A percentile compares a stretch with the other conserved stretches of the same genome.
These are phyloP conservation scores for Populus hybrid DNA, from an alignment of 441 rosid genomes.

Conservation along the genomic window DNA sequence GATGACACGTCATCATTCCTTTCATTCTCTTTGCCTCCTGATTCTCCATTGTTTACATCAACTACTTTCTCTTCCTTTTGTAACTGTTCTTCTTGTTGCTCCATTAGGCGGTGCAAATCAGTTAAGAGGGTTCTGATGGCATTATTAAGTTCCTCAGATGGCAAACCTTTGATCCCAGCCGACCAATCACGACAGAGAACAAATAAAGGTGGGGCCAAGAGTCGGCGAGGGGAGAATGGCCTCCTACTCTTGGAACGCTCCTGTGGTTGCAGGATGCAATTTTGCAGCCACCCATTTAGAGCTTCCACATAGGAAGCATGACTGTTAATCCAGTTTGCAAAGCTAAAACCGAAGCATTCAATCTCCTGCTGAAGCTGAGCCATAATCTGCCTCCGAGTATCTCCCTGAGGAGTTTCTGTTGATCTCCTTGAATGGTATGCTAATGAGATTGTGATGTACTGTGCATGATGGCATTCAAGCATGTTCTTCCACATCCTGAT, in stretches of 20 bases:
- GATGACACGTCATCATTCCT: conserved; percentile 35
- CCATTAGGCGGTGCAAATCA: conserved; percentile 46
- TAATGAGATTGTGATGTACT: conserved; percentile 86
- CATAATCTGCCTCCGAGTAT: conserved; percentile 41
- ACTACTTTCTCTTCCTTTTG: conserved; percentile 21
- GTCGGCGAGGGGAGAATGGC: conserved; percentile 75
- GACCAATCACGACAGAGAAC: conserved; percentile 79
- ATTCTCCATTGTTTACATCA: conserved; percentile 29
- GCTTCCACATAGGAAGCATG: conserved; percentile 63
- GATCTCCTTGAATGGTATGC: conserved; percentile 73
- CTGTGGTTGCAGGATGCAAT: conserved; percentile 66
- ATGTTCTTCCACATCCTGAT: conserved; percentile 93
- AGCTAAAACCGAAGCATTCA: conserved; percentile 80
- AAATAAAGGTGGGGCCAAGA: conserved; percentile 74
- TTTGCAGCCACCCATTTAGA: conserved; percentile 77
- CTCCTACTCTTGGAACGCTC: conserved; percentile 61
- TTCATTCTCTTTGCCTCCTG: conserved; percentile 34
- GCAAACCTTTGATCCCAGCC: conserved; percentile 62
- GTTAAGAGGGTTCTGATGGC: conserved; percentile 56
- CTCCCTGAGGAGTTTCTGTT: conserved; percentile 34
- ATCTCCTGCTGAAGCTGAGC: conserved; percentile 64
- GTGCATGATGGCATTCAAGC: conserved; percentile 91
- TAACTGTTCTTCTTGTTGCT: conserved; percentile 28
- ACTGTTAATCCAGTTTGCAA: conserved; percentile 68
- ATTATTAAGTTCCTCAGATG: conserved; percentile 58